Evolutionary conservation across 176 grass and related monocot genomes (phyloP), one percentile per base, ranked within the genome.

Genomic region (Saccharum spontaneum): DNA sequence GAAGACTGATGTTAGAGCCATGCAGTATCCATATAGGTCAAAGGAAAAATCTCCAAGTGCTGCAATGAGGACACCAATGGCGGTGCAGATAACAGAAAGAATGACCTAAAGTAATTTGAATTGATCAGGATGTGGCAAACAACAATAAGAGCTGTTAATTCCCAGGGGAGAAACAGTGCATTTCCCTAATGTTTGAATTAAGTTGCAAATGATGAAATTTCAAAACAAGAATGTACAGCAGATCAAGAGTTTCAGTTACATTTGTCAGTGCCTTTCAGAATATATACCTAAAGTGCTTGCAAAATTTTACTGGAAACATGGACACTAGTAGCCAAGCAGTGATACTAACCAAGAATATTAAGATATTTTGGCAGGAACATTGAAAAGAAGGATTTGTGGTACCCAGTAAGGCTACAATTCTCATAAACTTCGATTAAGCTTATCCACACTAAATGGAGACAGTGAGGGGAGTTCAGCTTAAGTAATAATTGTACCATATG

Each of bases 21-120:
- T 98, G 81, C 87, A 83, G 74, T 98, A 98, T 71, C 96, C 96
- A 92, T 90, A 90, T 24, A 95, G 52, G 67, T 98, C 93, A 89
- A 98, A 98, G 39, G 93, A 98, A 93, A 98, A 98, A 87, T 98
- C 96, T 78, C 96, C 96, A 74, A 98, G 74, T 61, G 96, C 91
- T 14, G 96, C 96, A 85, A 98, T 87, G 22, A 98, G 79, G 78
- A 98, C 96, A 84, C 96, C 96, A 49, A 86, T 71, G 13, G 96
- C 93, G 2, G 91, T 95, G 81, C 91, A 94, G 70, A 98, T 43
- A 76, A 98, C 96, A 39, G 96, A 93, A 85, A 98, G 93, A 45
- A 90, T 89, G 62, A 98, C 96, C 96, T 98, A 92, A 49, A 83
- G 78, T 11, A 78, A 70, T 75, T 82, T 61, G 17, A 70, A 75